Evolutionary conservation across 495 filamentous ascomycete genomes (phyloP).

Genomic region (Evernia prunastri): DNA sequence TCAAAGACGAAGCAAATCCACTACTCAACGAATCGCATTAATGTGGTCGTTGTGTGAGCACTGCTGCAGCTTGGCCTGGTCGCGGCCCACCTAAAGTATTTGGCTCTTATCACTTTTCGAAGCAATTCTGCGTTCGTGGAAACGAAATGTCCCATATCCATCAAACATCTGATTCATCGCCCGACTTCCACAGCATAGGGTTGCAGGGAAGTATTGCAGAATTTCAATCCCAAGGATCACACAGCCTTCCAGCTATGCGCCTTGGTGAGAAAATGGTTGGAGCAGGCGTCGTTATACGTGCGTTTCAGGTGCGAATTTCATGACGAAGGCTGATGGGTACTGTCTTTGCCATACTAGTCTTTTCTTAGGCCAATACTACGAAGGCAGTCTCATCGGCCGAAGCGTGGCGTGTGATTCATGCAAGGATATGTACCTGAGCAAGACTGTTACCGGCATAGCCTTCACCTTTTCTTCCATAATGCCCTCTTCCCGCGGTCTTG

Average conservation of each 20-base stretch:
- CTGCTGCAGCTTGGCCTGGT: not conserved
- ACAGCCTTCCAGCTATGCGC: not conserved
- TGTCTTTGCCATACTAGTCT: not conserved
- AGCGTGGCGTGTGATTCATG: not conserved
- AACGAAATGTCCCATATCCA: not conserved
- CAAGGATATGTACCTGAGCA: not conserved
- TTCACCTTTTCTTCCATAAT: not conserved
- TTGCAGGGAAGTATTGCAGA: not conserved
- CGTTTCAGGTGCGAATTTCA: not conserved
- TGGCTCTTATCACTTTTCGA: not conserved
- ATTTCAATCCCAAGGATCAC: not conserved
- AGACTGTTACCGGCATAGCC: not conserved
- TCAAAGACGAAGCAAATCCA: too few relatives aligned
- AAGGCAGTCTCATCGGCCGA: not conserved
- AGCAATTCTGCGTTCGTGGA: not conserved
- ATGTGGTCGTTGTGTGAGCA: too few relatives aligned
- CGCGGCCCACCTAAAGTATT: not conserved
- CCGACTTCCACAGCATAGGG: not conserved
- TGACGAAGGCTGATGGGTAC: not conserved
- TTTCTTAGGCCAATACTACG: not conserved
- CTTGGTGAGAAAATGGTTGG: not conserved
- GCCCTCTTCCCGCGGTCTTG: not conserved
- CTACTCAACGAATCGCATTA: constrained; percentile 1
- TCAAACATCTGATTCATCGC: not conserved
- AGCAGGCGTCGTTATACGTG: not conserved